Conservation (phyloP, 2,329 filamentous ascomycete genomes). For the Remersonia thermophila region DNA sequence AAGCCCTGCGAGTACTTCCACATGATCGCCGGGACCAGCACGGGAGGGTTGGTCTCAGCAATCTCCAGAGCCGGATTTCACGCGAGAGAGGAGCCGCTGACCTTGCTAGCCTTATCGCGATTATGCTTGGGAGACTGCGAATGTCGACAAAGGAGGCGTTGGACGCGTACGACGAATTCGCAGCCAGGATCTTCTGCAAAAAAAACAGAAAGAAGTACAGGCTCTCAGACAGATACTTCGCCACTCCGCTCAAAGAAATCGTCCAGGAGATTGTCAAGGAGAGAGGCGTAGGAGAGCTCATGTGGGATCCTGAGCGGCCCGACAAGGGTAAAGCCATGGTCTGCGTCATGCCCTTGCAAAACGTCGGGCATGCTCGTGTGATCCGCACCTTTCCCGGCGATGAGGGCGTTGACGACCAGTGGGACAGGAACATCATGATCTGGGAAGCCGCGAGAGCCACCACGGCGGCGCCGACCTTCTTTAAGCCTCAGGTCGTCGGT, state of each 20-base stretch:
- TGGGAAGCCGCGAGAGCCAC: constrained; percentile 33
- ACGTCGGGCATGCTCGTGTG: constrained; percentile 4
- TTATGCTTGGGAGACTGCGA: constrained; percentile 33
- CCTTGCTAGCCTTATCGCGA: constrained; percentile 28
- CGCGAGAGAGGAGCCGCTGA: not conserved
- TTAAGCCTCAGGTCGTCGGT: constrained; percentile 29
- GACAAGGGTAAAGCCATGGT: constrained; percentile 19
- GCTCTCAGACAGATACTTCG: constrained; percentile 20
- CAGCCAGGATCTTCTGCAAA: constrained; percentile 24
- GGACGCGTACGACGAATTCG: constrained; percentile 27
- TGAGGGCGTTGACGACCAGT: constrained; percentile 4
- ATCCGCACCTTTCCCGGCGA: constrained; percentile 15
- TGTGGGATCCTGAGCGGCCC: constrained; percentile 12
- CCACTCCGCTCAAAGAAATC: constrained; percentile 21
- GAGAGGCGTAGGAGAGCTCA: constrained; percentile 8
- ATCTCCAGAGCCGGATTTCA: not conserved
- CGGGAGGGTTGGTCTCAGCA: constrained; percentile 22
- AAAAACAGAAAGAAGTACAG: constrained; percentile 15
- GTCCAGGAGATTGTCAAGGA: constrained; percentile 16
- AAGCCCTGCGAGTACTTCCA: constrained; percentile 27
- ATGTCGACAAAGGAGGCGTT: constrained; percentile 33
- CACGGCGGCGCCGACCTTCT: constrained; percentile 28
- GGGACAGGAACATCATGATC: constrained; percentile 21
- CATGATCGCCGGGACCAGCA: constrained; percentile 29
- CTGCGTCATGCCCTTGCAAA: constrained; percentile 15